Base-by-base conservation (phyloP, 768 basidiomycete species). In the Boletellus emodensis region DNA sequence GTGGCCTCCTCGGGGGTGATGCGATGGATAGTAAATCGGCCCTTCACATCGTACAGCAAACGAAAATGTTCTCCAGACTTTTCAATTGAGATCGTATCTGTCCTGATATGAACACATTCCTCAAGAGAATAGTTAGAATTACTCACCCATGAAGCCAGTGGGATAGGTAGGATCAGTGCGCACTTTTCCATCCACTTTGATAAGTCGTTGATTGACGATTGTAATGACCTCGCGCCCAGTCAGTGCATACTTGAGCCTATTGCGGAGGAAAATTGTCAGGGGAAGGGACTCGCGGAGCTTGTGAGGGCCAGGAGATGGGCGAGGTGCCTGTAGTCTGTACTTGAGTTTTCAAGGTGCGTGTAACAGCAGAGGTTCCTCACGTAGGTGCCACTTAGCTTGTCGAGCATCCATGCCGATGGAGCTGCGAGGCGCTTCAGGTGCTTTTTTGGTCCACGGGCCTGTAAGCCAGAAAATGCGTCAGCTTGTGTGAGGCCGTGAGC, bases 11-110 rank as follows among this genome's bases (percentile, higher is more conserved):
- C 96, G 37, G 88, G 82, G 48, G 94, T 94, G 82, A 99, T 98
- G 64, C 96, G 92, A 81, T 99, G 96, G 71, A 98, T 95, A 60
- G 94, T 90, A 80, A 99, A 99, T 61, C 96, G 96, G 61, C 96
- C 96, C 80, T 99, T 99, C 75, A 98, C 86, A 70, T 98, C 96
- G 81, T 98, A 98, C 38, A 99, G 80, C 53, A 98, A 83, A 72
- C 96, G 95, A 87, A 98, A 99, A 80, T 98, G 87, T 75, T 99
- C 96, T 75, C 87, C 90, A 22, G 95, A 97, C 72, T 96, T 95
- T 75, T 99, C 95, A 56, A 99, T 90, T 53, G 91, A 84, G 70
- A 99, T 81, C 58, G 97, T 95, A 72, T 99, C 95, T 95, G 20
- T 30, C 22, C 36, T 20, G 38, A 52, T 44, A 28, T 56, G 24